A percentile compares a stretch with the other conserved stretches of the same genome.
Conservation (phyloP, 805 yeast genomes). For the Myxozyma neotropica region DNA sequence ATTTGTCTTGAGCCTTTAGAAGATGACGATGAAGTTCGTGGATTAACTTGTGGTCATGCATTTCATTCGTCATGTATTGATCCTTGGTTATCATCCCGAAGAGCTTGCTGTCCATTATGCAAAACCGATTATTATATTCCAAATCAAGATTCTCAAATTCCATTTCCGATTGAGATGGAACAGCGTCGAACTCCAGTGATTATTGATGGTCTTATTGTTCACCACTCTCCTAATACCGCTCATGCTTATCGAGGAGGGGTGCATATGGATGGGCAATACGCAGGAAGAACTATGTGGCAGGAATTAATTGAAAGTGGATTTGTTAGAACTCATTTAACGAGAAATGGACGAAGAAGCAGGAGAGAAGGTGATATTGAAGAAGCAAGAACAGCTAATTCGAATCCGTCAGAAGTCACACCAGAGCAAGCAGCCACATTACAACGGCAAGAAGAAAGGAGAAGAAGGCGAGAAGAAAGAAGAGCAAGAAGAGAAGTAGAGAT, state of each 20-base stretch:
- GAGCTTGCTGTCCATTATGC: slow-evolving; percentile 85
- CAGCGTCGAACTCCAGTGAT: neutral
- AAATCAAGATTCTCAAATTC: neutral
- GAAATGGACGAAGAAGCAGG: neutral
- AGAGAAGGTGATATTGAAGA: neutral
- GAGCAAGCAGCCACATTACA: neutral
- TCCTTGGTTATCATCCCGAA: slow-evolving; percentile 75
- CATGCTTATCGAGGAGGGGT: too few species aligned
- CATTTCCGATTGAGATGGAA: neutral
- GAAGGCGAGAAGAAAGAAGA: neutral
- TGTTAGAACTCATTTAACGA: slow-evolving; percentile 2
- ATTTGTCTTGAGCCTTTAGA: slow-evolving; percentile 72
- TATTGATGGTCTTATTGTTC: neutral
- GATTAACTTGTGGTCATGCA: slow-evolving; percentile 79
- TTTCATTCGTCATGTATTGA: slow-evolving; percentile 79
- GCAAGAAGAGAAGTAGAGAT: neutral
- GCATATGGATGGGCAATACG: too few species aligned
- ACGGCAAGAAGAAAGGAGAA: neutral
- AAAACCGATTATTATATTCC: slow-evolving; percentile 61
- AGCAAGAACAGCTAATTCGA: too few species aligned
- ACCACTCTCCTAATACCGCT: neutral
- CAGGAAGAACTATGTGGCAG: slow-evolving; percentile 1
- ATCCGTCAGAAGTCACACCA: too few species aligned
- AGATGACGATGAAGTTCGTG: slow-evolving; percentile 66
- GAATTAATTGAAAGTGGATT: neutral